Conservation (phyloP, 2,329 filamentous ascomycete genomes). For the Polytolypa hystricis region DNA sequence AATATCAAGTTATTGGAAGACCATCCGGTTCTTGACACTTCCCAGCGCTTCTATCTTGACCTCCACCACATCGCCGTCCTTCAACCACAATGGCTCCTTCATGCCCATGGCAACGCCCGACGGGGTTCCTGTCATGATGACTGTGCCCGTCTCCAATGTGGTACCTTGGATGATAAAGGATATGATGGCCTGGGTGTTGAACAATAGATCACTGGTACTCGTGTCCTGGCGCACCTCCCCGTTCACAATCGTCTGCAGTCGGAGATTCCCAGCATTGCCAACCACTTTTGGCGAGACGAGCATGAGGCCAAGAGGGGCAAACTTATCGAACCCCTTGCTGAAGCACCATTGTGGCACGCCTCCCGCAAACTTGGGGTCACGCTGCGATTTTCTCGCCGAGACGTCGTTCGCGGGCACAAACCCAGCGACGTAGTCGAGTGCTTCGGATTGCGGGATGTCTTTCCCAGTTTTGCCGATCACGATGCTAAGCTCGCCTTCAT, state of each 20-base stretch:
- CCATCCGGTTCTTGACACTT: conserved; percentile 7
- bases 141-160: conserved; percentile 27
- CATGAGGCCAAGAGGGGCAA: conserved; percentile 26
- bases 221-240: conserved; percentile 27
- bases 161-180: conserved; percentile 29
- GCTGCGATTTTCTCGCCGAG: conserved; percentile 27
- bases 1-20: neutral
- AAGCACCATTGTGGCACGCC: neutral
- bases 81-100: conserved; percentile 29
- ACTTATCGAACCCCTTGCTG: conserved; percentile 22
- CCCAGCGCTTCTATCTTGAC: conserved; percentile 29
- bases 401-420: conserved; percentile 34
- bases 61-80: conserved; percentile 28
- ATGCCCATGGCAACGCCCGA: conserved; percentile 33
- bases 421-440: conserved; percentile 30
- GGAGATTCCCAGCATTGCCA: conserved; percentile 23
- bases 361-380: conserved; percentile 13
- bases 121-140: conserved; percentile 33
- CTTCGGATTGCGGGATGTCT: conserved; percentile 28
- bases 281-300: conserved; percentile 24
- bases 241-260: conserved; percentile 26
- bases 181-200: conserved; percentile 26
- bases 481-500: conserved; percentile 32
- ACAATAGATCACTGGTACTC: conserved; percentile 31
- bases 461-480: conserved; percentile 26